A percentile compares a stretch with the other conserved stretches of the same genome.
Conservation (phyloP, 768 basidiomycete species). For the Tulasnella calospora region DNA sequence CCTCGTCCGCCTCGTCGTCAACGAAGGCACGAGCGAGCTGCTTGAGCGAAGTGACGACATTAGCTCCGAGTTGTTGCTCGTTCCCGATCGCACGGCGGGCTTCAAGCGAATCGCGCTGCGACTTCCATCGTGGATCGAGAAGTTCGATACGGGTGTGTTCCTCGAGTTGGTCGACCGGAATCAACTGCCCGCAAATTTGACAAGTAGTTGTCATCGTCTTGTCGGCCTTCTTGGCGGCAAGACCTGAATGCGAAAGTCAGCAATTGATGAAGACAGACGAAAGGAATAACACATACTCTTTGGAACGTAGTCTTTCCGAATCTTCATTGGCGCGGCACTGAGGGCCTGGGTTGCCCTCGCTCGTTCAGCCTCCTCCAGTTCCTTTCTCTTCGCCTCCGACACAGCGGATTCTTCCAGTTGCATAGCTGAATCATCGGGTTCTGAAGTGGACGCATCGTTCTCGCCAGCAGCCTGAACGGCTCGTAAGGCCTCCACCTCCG, state of each 20-base stretch:
- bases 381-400: too few relatives aligned
- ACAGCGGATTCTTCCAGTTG: too few relatives aligned
- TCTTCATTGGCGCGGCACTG: too few relatives aligned
- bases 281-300: constrained; percentile 19
- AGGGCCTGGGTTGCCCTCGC: too few relatives aligned
- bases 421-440: too few relatives aligned
- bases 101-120: constrained; percentile 84
- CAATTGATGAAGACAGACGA: background rate
- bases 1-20: constrained; percentile 61
- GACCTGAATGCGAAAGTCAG: too few relatives aligned
- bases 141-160: constrained; percentile 99
- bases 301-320: constrained; percentile 76
- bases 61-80: constrained; percentile 83
- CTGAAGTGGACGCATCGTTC: too few relatives aligned
- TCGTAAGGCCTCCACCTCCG: constrained; percentile 77
- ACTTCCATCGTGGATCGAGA: constrained; percentile 97
- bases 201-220: constrained; percentile 79
- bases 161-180: constrained; percentile 43
- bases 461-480: constrained; percentile 80
- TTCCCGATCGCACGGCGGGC: constrained; percentile 84
- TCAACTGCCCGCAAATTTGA: constrained; percentile 88
- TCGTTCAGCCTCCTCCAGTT: too few relatives aligned
- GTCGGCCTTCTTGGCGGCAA: constrained; percentile 43
- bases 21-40: constrained; percentile 91
- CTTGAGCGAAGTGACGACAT: constrained; percentile 88